These are phyloP conservation scores for Acanthamoeba castellanii DNA, from an alignment of 208 protist genomes.

Conservation along the genomic window DNA sequence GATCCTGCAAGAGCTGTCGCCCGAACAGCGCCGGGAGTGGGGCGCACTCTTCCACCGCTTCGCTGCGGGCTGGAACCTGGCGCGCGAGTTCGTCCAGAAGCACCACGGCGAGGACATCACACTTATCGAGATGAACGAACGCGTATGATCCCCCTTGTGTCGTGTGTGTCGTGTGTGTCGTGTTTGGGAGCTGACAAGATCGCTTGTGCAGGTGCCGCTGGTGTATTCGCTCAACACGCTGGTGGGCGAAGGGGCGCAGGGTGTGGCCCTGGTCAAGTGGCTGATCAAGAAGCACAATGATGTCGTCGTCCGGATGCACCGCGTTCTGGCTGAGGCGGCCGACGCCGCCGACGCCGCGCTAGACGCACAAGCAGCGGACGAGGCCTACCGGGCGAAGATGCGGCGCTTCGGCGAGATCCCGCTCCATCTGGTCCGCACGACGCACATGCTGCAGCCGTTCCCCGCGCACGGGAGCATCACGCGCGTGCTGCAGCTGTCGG, in stretches of 20 bases:
- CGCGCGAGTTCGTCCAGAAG: not conserved
- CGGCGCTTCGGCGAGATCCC: not conserved
- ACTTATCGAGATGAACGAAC: not conserved
- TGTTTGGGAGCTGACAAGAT: not conserved
- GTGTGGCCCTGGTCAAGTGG: slow-evolving; percentile 48
- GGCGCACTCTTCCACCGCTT: not conserved
- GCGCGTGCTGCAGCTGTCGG: not conserved
- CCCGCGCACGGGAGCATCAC: not conserved
- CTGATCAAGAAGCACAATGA: slow-evolving; percentile 43
- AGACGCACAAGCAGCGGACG: not conserved
- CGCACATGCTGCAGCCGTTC: slow-evolving; percentile 47
- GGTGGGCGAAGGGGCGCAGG: slow-evolving; percentile 32
- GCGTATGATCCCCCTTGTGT: not conserved
- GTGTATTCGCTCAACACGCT: slow-evolving; percentile 34
- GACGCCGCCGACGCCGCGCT: not conserved
- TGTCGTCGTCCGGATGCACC: not conserved
- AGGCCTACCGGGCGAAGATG: not conserved
- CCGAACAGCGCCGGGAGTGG: not conserved
- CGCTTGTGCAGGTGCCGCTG: not conserved
- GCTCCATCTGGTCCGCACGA: slow-evolving; percentile 1
- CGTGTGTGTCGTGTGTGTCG: not conserved
- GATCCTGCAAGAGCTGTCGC: not conserved
- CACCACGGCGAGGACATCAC: not conserved
- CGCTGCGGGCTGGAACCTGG: slow-evolving; percentile 16
- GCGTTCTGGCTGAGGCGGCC: not conserved